These are phyloP conservation scores for Tagetes erecta DNA, from an alignment of 129 eudicot species.

Conservation along the genomic window DNA sequence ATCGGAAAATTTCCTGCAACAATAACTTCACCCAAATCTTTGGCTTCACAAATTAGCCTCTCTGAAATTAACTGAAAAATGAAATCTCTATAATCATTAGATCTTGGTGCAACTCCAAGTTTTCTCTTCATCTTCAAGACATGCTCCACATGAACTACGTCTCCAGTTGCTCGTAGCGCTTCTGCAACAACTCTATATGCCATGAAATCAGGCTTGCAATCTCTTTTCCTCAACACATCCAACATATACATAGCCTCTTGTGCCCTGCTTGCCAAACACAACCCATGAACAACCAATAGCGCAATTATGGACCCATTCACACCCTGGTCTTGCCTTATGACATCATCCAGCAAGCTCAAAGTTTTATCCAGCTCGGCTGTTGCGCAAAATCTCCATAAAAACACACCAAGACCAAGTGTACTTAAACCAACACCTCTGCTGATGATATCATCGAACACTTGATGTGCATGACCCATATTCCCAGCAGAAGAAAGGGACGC, in stretches of 20 bases:
- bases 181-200: slow-evolving; percentile 86
- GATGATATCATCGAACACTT: slow-evolving; percentile 81
- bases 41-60: slow-evolving; percentile 62
- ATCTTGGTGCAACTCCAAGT: slow-evolving; percentile 85
- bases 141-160: slow-evolving; percentile 46
- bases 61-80: slow-evolving; percentile 59
- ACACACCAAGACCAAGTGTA: slow-evolving; percentile 83
- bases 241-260: slow-evolving; percentile 51
- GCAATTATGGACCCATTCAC: slow-evolving; percentile 69
- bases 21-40: slow-evolving; percentile 68
- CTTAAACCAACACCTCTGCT: slow-evolving; percentile 47
- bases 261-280: slow-evolving; percentile 52
- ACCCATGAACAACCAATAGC: slow-evolving; percentile 73
- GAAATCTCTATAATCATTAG: slow-evolving; percentile 58
- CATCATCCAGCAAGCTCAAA: slow-evolving; percentile 55
- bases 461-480: slow-evolving; percentile 38
- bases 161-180: slow-evolving; percentile 46
- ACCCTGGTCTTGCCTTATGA: slow-evolving; percentile 34
- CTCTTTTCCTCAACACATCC: slow-evolving; percentile 61
- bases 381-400: slow-evolving; percentile 65
- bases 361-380: slow-evolving; percentile 33
- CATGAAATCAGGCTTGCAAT: slow-evolving; percentile 91
- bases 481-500: slow-evolving; percentile 59
- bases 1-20: slow-evolving; percentile 67
- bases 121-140: slow-evolving; percentile 81